phyloP scores from a whole-genome alignment of 768 basidiomycete species.

The Leccinum olivaceopallidum region DNA sequence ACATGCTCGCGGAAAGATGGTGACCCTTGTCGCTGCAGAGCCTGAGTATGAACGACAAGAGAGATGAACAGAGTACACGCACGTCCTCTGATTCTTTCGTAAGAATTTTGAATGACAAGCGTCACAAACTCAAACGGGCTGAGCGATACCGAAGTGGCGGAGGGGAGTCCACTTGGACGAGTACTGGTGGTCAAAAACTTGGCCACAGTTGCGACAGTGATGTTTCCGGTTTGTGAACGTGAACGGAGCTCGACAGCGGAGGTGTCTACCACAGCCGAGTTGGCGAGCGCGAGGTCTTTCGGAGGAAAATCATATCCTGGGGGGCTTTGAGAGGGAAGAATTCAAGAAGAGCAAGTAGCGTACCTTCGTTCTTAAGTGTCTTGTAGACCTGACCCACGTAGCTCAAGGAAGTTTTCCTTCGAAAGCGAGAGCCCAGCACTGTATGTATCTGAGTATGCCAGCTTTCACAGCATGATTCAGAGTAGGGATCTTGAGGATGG shows the following conservation, averaged over 20 bases:
- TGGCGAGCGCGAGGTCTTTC: slow-evolving; percentile 65
- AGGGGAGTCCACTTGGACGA: slow-evolving; percentile 81
- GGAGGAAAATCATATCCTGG: slow-evolving; percentile 85
- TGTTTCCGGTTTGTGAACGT: slow-evolving; percentile 97
- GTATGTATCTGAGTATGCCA: slow-evolving; percentile 72
- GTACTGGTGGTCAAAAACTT: slow-evolving; percentile 93
- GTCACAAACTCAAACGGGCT: slow-evolving; percentile 94
- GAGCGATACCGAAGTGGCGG: slow-evolving; percentile 90
- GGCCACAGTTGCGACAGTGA: slow-evolving; percentile 97
- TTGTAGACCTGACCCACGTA: slow-evolving; percentile 85
- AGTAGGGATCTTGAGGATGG: slow-evolving; percentile 75
- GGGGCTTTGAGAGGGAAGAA: background rate
- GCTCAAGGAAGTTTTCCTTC: slow-evolving; percentile 69
- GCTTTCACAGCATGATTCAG: slow-evolving; percentile 84
- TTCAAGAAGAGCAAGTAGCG: slow-evolving; percentile 14
- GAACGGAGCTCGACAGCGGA: slow-evolving; percentile 89
- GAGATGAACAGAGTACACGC: slow-evolving; percentile 19
- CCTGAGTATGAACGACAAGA: slow-evolving; percentile 2
- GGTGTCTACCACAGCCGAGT: slow-evolving; percentile 89
- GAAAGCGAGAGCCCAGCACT: slow-evolving; percentile 93
- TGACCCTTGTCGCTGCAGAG: slow-evolving; percentile 46
- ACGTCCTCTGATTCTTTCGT: slow-evolving; percentile 64
- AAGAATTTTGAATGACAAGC: slow-evolving; percentile 76
- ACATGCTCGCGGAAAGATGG: slow-evolving; percentile 55
- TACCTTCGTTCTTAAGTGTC: slow-evolving; percentile 73